Base-by-base conservation (phyloP, 208 protist species). In the Trypanosoma melophagium region DNA sequence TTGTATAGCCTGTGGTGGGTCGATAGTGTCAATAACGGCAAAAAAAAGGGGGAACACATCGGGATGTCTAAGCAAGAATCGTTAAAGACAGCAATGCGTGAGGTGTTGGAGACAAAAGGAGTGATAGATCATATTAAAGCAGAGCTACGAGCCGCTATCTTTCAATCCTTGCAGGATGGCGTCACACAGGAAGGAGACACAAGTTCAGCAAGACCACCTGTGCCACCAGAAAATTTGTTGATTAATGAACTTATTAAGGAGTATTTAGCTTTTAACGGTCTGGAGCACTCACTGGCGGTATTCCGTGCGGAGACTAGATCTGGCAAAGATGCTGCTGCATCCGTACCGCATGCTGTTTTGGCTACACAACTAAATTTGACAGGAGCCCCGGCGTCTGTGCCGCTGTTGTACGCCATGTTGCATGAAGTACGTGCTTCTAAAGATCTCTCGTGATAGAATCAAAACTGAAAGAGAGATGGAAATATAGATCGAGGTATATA, bases 231-330 rank as follows among this genome's bases (percentile, higher is more conserved):
- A 73, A 97, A 97, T 70, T 66, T 97, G 59, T 77, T 98, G 17
- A 79, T 98, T 58, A 97, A 97, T 72, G 93, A 98, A 71, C 85
- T 98, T n/a, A 96, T 98, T 52, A 87, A 91, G 51, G 93, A 98
- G 69, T 98, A 98, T 66, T 66, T 98, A 13, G 77, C 78, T 14
- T 96, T 93, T 70, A 97, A 97, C 70, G 89, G 91, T 0, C 84
- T 95, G 22, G 86, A 96, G 70, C 90, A 98, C 74, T 87, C 89
- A 0, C 70, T 96, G 13, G 84, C 92, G 2, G 89, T 96, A 4
- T 97, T 98, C 60, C 63, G 89, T 45, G 61, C 85, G 13, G 91
- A 96, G 83, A 84, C 82, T 21, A 25, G 79, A 74, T 1, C 80
- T 77, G 19, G 79, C 77, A 68, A 65, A 44, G 61, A 62, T 1